These are phyloP conservation scores for Tetrahymena malaccensis DNA, from an alignment of 73 alveolate species.

Conservation along the genomic window DNA sequence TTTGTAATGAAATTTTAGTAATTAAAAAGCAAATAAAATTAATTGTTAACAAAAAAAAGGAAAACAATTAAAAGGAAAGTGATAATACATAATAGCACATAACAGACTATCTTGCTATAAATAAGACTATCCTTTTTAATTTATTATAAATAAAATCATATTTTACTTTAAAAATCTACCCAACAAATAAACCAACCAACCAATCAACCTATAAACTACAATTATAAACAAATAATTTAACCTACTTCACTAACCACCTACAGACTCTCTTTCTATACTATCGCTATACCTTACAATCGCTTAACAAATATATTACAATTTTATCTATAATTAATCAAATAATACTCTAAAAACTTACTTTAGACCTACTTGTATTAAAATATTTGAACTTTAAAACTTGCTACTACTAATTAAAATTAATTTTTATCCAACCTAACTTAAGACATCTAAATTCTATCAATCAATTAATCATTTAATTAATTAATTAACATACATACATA, in stretches of 20 bases:
- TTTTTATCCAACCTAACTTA: not conserved
- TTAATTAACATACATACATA: not conserved
- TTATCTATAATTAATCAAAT: not conserved
- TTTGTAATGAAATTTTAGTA: not conserved
- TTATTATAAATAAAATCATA: not conserved
- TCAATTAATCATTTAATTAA: not conserved
- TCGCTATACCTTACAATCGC: not conserved
- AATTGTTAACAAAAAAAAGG: not conserved
- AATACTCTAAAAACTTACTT: not conserved
- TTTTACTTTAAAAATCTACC: too few relatives aligned
- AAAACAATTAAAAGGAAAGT: not conserved
- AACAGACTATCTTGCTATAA: not conserved
- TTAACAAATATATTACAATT: not conserved
- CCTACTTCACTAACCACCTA: not conserved
- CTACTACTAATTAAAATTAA: not conserved
- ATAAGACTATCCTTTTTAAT: not conserved
- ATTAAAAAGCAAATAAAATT: not conserved
- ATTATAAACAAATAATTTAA: not conserved
- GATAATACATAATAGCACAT: not conserved
- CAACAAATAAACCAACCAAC: not conserved
- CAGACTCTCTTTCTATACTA: not conserved
- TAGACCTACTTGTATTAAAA: not conserved
- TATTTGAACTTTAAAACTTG: not conserved
- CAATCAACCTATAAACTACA: not conserved
- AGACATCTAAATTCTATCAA: not conserved